Evolutionary conservation across 2,329 filamentous ascomycete species (phyloP).

Genomic region (Alternaria atra): DNA sequence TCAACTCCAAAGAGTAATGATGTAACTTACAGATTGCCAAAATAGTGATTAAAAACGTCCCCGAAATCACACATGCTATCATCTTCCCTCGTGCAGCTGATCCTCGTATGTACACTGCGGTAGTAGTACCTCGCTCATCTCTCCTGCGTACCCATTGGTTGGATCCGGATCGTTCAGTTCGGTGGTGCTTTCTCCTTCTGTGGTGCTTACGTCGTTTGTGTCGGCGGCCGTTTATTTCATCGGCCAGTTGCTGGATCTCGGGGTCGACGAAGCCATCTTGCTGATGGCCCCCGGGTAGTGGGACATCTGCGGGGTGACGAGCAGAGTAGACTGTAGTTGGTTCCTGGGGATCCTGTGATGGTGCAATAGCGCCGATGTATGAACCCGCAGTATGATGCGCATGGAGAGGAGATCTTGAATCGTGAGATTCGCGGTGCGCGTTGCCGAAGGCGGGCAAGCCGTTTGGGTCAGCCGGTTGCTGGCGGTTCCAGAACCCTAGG

Average conservation of each 20-base stretch:
- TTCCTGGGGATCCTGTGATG: conserved; percentile 32
- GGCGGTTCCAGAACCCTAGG: conserved; percentile 44
- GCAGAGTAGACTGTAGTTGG: conserved; percentile 32
- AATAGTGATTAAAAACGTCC: conserved; percentile 66
- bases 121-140: conserved; percentile 23
- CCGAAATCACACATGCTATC: conserved; percentile 68
- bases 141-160: conserved; percentile 42
- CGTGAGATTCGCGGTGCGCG: conserved; percentile 34
- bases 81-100: conserved; percentile 44
- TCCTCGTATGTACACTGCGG: conserved; percentile 31
- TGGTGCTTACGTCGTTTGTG: conserved; percentile 45
- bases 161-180: conserved; percentile 21
- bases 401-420: conserved; percentile 41
- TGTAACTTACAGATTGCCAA: conserved; percentile 71
- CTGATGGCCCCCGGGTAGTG: conserved; percentile 21
- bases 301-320: conserved; percentile 46
- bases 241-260: conserved; percentile 60
- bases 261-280: conserved; percentile 57
- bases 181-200: conserved; percentile 39
- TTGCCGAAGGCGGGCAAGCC: conserved; percentile 28
- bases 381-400: conserved; percentile 49
- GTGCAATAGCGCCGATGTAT: conserved; percentile 43
- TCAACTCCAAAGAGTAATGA: too few relatives aligned
- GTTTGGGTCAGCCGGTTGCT: conserved; percentile 35
- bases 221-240: conserved; percentile 53